Conservation (phyloP, 2,329 filamentous ascomycete genomes). For the Penicillium olsonii region DNA sequence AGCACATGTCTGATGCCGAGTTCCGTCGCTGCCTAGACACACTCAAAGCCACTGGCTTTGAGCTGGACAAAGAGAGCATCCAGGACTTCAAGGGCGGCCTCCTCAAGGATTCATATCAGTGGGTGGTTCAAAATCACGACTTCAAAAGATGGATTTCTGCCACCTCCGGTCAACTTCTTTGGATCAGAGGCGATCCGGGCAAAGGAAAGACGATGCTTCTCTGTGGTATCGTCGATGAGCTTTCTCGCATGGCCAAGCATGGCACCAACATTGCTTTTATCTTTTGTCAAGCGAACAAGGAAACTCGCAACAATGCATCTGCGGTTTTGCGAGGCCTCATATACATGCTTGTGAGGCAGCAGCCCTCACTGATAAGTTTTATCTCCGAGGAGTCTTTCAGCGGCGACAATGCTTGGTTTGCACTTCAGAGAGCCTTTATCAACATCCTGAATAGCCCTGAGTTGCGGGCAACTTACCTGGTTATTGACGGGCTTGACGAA, state of each 20-base stretch:
- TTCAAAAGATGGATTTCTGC: conserved; percentile 19
- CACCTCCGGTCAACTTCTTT: conserved; percentile 12
- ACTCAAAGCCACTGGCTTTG: conserved; percentile 12
- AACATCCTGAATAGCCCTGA: conserved; percentile 42
- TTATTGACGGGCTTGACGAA: not conserved
- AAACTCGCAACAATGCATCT: conserved; percentile 32
- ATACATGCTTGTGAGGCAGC: not conserved
- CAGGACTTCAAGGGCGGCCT: conserved; percentile 23
- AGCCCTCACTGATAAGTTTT: not conserved
- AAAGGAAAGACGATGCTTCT: conserved; percentile 31
- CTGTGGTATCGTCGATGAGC: conserved; percentile 22
- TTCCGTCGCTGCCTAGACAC: not conserved
- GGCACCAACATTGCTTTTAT: conserved; percentile 15
- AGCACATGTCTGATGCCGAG: not conserved
- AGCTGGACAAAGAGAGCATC: conserved; percentile 23
- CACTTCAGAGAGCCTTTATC: conserved; percentile 41
- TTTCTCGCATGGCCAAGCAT: conserved; percentile 7
- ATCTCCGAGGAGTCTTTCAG: conserved; percentile 42
- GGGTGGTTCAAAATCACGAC: conserved; percentile 23
- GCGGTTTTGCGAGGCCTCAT: conserved; percentile 49
- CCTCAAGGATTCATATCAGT: conserved; percentile 19
- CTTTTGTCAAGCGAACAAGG: conserved; percentile 27
- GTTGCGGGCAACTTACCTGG: conserved; percentile 32
- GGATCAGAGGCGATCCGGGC: conserved; percentile 26
- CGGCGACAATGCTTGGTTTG: conserved; percentile 39